Conservation (phyloP, 352 stramenopile species). For the Phytophthora pistaciae region DNA sequence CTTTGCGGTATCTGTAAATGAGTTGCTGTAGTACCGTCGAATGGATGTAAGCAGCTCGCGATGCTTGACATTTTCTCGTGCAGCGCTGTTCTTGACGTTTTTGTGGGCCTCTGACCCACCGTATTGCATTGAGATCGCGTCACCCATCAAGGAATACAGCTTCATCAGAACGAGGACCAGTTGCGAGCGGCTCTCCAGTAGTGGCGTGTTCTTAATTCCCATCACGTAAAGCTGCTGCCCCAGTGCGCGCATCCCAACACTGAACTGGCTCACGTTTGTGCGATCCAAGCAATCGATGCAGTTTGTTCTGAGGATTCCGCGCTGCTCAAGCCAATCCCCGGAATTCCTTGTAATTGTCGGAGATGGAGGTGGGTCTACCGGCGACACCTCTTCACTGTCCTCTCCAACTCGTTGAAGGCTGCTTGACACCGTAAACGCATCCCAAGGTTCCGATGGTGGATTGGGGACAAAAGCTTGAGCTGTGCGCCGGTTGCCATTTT, state of each 20-base stretch:
- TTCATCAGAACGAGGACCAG: constrained; percentile 98
- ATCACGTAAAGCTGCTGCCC: constrained; percentile 97
- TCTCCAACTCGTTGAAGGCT: constrained; percentile 25
- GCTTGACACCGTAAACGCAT: constrained; percentile 28
- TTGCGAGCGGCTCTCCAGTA: constrained; percentile 90
- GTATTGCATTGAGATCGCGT: constrained; percentile 99
- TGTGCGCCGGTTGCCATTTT: constrained; percentile 68
- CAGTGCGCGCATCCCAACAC: constrained; percentile 91
- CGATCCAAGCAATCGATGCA: constrained; percentile 97
- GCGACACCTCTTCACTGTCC: constrained; percentile 17
- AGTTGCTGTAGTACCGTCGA: constrained; percentile 99
- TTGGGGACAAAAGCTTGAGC: constrained; percentile 53
- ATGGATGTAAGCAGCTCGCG: constrained; percentile 99
- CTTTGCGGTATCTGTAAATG: constrained; percentile 98
- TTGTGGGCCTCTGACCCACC: constrained; percentile 99
- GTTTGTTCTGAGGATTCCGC: constrained; percentile 98
- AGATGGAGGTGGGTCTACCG: constrained; percentile 42
- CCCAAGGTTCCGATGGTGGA: constrained; percentile 30
- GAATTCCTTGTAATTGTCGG: constrained; percentile 83
- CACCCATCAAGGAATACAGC: constrained; percentile 98
- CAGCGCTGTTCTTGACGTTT: constrained; percentile 95
- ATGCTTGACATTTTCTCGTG: constrained; percentile 92
- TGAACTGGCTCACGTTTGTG: constrained; percentile 91
- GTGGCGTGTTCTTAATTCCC: constrained; percentile 93
- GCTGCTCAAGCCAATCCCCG: constrained; percentile 95